These are phyloP conservation scores for Candida patagonica DNA, from an alignment of 805 yeast species.

Conservation along the genomic window DNA sequence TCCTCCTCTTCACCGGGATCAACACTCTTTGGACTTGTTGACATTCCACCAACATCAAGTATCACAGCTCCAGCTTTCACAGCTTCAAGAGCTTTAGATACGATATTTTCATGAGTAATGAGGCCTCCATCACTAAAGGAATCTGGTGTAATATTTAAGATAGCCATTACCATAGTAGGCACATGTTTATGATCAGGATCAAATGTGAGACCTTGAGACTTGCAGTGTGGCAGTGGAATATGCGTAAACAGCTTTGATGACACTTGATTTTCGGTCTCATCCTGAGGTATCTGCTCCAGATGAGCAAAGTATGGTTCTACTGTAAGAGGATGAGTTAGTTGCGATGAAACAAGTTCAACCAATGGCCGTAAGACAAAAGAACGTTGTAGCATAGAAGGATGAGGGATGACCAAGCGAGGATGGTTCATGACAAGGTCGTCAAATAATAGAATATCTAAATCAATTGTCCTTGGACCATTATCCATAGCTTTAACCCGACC, in stretches of 20 bases:
- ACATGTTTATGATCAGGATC: constrained; percentile 37
- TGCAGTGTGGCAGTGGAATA: constrained; percentile 18
- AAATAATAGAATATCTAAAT: constrained; percentile 75
- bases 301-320: constrained; percentile 73
- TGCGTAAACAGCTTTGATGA: constrained; percentile 19
- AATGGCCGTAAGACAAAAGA: constrained; percentile 86
- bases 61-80: constrained; percentile 58
- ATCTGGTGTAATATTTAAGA: constrained; percentile 85
- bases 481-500: constrained; percentile 67
- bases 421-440: constrained; percentile 48
- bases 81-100: constrained; percentile 41
- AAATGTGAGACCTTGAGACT: constrained; percentile 28
- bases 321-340: constrained; percentile 68
- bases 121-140: constrained; percentile 89
- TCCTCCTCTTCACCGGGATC: constrained; percentile 63
- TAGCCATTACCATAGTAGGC: constrained; percentile 74
- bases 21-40: constrained; percentile 78
- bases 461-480: constrained; percentile 90
- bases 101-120: constrained; percentile 32
- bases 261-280: constrained; percentile 17
- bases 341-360: constrained; percentile 67
- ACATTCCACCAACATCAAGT: constrained; percentile 89
- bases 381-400: constrained; percentile 78
- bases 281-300: constrained; percentile 44
- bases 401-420: constrained; percentile 66